A percentile compares a stretch with the other conserved stretches of the same genome.
phyloP scores from a whole-genome alignment of 192 early-diverging fungal genomes.

The Mortierella antarctica region DNA sequence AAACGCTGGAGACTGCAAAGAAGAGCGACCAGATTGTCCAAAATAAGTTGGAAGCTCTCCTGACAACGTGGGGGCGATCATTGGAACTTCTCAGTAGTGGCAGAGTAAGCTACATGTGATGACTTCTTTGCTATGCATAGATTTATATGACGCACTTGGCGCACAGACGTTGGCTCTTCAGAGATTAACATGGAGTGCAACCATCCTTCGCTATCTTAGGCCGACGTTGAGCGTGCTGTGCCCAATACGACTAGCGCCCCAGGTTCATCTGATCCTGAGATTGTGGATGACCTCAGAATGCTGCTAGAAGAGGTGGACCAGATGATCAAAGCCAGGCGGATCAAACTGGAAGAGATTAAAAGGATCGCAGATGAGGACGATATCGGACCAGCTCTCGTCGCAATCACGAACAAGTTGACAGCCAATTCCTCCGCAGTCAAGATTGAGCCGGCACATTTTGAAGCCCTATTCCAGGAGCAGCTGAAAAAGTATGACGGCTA shows the following conservation, averaged over 20 bases:
- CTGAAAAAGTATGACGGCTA: slow-evolving; percentile 79
- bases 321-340: slow-evolving; percentile 68
- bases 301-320: slow-evolving; percentile 65
- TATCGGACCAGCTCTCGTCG: slow-evolving; percentile 75
- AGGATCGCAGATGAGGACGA: slow-evolving; percentile 79
- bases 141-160: too few species aligned
- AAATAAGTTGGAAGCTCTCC: slow-evolving; percentile 63
- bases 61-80: slow-evolving; percentile 58
- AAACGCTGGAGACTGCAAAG: slow-evolving; percentile 67
- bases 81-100: slow-evolving; percentile 67
- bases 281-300: slow-evolving; percentile 68
- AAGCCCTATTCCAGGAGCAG: slow-evolving; percentile 77
- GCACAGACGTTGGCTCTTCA: too few species aligned
- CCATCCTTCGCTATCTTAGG: slow-evolving; percentile 51
- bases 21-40: slow-evolving; percentile 68
- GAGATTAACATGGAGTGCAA: neutral
- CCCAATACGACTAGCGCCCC: slow-evolving; percentile 66
- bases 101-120: slow-evolving; percentile 21
- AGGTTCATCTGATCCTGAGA: slow-evolving; percentile 71
- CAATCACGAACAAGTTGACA: slow-evolving; percentile 73
- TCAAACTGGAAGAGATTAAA: slow-evolving; percentile 75
- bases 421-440: slow-evolving; percentile 70
- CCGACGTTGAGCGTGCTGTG: slow-evolving; percentile 67
- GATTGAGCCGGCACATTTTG: slow-evolving; percentile 81
- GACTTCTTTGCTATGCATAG: neutral